Base-by-base conservation (phyloP, 352 stramenopile species). In the Aphanomyces astaci region DNA sequence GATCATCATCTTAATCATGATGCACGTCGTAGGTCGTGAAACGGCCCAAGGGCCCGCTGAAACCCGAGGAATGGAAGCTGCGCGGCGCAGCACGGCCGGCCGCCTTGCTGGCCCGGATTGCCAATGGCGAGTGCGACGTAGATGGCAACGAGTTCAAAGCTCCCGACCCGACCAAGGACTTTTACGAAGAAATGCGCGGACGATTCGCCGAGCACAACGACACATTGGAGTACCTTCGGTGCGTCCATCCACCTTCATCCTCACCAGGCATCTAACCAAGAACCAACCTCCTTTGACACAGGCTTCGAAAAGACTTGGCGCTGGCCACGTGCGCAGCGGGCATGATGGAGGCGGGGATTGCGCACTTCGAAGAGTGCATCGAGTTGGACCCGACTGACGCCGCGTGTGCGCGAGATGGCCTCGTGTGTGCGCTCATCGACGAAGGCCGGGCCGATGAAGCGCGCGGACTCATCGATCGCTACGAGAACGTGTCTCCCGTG, bases 311-410 rank as follows among this genome's bases (percentile, higher is more conserved):
- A 68, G 76, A 91, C 39, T 75, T 94, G 30, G 86, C 84, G 0
- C 78, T 81, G 24, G 82, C 84, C 0, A 91, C 84, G 64, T 92
- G 83, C 63, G 67, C 84, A 32, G 86, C 84, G 22, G 80, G 81
- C 1, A 82, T 92, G 82, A 71, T 77, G 1, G 82, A 91, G 46
- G 80, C 79, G 13, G 84, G 84, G 28, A 93, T 94, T 64, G 82
- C 89, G 56, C 79, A 91, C 71, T 94, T 93, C 72, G 78, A 92
- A 65, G 63, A 78, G 63, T 92, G 82, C 71, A 91, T 94, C 80
- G 76, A 73, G 25, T 73, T 92, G 46, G 86, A 94, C 54, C 82
- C 78, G 55, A 71, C 74, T 5, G 86, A 93, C 64, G 77, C 72
- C 33, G 71, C 82, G 48, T 76, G 81, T 39, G 80, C 84, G 10